Base-by-base conservation (phyloP, 768 basidiomycete species). In the Nidularia pulvinata region DNA sequence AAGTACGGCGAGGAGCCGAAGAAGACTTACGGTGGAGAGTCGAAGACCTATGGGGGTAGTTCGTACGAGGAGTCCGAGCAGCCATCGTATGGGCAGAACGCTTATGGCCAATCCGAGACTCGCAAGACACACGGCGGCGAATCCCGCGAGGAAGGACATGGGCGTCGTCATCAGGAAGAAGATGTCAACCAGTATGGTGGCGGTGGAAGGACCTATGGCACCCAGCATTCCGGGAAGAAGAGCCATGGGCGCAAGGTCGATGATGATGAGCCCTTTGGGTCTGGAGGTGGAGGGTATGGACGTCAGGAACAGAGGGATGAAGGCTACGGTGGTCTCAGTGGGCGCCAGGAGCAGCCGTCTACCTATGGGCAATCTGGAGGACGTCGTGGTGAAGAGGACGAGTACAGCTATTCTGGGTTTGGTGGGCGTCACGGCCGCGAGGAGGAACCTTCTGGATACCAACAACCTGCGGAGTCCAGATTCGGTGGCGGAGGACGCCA, bases 201-300 rank as follows among this genome's bases (percentile, higher is more conserved):
- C 45, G 9, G 10, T 10, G 22, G 45, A 11, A 46, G 22, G 11
- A 46, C 45, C 7, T 22, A 46, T 46, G 45, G 22, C n/a, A n/a
- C n/a, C 7, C 45, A 46, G 22, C 19, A 7, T 25, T 51, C 14
- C 16, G 16, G 39, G 32, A 25, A 52, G 37, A 46, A 52, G 44
- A 49, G 49, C 16, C 22, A 57, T 33, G 53, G 50, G 25, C 48
- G 50, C 2, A 42, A 55, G 7, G n/a, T 7, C 37, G n/a, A 39
- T 39, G n/a, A 49, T 49, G 55, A 32, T 52, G 51, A 37, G 49
- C 59, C 32, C 49, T 46, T 14, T 53, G 59, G 48, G 7, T 53
- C 49, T 36, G 59, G 52, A 35, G 49, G 49, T 22, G 47, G 51
- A 1, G 53, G 57, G 16, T 51, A 59, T 39, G 37, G 37, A 9